These are phyloP conservation scores for Populus trichocarpa DNA, from an alignment of 441 rosid species.

Conservation along the genomic window DNA sequence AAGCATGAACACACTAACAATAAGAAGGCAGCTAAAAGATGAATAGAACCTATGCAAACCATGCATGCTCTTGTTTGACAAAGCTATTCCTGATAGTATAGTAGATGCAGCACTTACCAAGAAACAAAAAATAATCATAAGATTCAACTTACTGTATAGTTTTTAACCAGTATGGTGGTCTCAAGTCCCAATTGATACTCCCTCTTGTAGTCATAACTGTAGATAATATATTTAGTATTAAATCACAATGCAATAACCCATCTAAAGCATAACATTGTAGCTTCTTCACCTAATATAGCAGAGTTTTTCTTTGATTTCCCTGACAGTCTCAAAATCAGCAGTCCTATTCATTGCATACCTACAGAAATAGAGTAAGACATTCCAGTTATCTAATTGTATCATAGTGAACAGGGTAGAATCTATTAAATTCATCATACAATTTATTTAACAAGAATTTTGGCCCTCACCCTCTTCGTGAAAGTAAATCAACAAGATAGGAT, in stretches of 20 bases:
- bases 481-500: slow-evolving; percentile 89
- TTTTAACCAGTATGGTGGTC: slow-evolving; percentile 93
- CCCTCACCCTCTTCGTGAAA: slow-evolving; percentile 92
- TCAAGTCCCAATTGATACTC: slow-evolving; percentile 93
- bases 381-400: slow-evolving; percentile 13
- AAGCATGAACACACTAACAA: background rate
- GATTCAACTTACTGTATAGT: slow-evolving; percentile 70
- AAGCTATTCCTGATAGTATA: background rate
- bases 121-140: background rate
- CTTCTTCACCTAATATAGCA: slow-evolving; percentile 80
- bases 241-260: background rate
- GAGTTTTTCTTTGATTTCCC: slow-evolving; percentile 95
- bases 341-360: slow-evolving; percentile 91
- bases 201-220: slow-evolving; percentile 95
- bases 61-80: background rate
- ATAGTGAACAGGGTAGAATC: background rate
- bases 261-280: slow-evolving; percentile 3
- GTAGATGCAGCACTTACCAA: background rate
- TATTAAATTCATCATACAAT: slow-evolving; percentile 10
- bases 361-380: slow-evolving; percentile 22
- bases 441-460: slow-evolving; percentile 8
- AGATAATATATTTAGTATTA: slow-evolving; percentile 15
- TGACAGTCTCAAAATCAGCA: slow-evolving; percentile 97
- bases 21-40: background rate
- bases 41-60: background rate